Base-by-base conservation (phyloP, 805 yeast genomes). In the Lipomyces orientalis region DNA sequence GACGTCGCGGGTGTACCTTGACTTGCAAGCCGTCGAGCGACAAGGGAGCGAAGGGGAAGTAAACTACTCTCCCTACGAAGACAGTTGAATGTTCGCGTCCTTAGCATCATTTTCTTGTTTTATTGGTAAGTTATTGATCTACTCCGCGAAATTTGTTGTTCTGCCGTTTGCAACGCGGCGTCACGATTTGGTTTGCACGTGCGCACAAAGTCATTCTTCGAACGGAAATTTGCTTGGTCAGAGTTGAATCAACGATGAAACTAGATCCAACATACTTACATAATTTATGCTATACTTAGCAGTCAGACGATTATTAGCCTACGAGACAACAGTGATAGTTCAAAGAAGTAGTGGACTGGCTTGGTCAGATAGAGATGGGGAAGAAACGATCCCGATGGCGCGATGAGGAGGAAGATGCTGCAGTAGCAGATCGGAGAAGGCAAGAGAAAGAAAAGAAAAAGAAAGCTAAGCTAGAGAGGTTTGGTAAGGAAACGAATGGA, bases 321-420 rank as follows among this genome's bases (percentile, higher is more conserved):
- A 35, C 39, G 39, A 12, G 43, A 12, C 16, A 37, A 35, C 8
- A 43, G 10, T 4, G 25, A 6, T 22, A 43, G n/a, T 43, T 19
- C 4, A 43, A 43, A 2, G 10, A n/a, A 16, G 14, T 12, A 37
- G 16, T n/a, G 19, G 49, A 9, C 6, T 43, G 8, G 25, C 4
- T 9, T 43, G 8, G 22, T 8, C 22, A 6, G 9, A 22, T 25
- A 35, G 63, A 58, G 57, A 64, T 55, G 55, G 62, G 49, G 46
- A 51, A 61, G 54, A 66, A 68, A 43, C 65, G 66, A 37, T 59
- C 70, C 31, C 63, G 72, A 22, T 70, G 73, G 73, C 58, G 61
- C 31, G 72, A 68, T 51, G 72, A 68, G 19, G 64, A 59, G 37
- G 68, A 64, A 9, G 72, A 69, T n/a, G 55, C 58, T 14, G 58